phyloP scores from a whole-genome alignment of 768 basidiomycete species.

The Strobilomyces dryophilus region DNA sequence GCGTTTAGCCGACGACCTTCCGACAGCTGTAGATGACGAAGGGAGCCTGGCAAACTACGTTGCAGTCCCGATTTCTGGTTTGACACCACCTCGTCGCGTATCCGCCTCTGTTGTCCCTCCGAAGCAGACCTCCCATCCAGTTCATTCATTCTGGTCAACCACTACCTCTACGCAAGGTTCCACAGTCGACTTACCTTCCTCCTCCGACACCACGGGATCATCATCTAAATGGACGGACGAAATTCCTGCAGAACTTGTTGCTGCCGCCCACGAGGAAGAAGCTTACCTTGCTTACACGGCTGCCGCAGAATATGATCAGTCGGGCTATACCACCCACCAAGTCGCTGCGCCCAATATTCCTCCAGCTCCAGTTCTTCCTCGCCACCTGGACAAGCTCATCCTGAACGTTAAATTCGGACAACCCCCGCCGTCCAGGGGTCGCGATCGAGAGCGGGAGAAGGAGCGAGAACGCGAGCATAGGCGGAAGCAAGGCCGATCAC shows the following conservation, averaged over 20 bases:
- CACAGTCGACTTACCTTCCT: slow-evolving; percentile 24
- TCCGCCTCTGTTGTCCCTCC: slow-evolving; percentile 32
- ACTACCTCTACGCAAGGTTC: slow-evolving; percentile 33
- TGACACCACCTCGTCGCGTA: slow-evolving; percentile 31
- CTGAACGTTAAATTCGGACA: slow-evolving; percentile 52
- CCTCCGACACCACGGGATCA: slow-evolving; percentile 27
- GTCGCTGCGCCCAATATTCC: slow-evolving; percentile 77
- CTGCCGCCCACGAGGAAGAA: slow-evolving; percentile 84
- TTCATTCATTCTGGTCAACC: slow-evolving; percentile 44
- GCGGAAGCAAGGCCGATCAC: slow-evolving; percentile 30
- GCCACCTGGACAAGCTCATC: slow-evolving; percentile 92
- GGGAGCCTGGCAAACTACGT: slow-evolving; percentile 95
- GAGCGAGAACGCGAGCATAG: slow-evolving; percentile 32
- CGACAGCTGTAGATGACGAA: slow-evolving; percentile 89
- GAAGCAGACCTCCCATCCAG: slow-evolving; percentile 25
- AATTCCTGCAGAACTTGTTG: slow-evolving; percentile 73
- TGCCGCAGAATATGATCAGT: slow-evolving; percentile 31
- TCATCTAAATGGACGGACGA: slow-evolving; percentile 65
- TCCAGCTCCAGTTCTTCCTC: slow-evolving; percentile 80
- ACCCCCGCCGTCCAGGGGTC: slow-evolving; percentile 30
- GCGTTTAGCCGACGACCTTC: slow-evolving; percentile 74
- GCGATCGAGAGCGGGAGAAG: slow-evolving; percentile 35
- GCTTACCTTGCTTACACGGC: slow-evolving; percentile 48
- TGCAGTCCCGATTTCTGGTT: slow-evolving; percentile 38
- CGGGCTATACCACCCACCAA: slow-evolving; percentile 23